Conservation (phyloP, 257 asterid genomes). For the Jaltomata sinuosa region DNA sequence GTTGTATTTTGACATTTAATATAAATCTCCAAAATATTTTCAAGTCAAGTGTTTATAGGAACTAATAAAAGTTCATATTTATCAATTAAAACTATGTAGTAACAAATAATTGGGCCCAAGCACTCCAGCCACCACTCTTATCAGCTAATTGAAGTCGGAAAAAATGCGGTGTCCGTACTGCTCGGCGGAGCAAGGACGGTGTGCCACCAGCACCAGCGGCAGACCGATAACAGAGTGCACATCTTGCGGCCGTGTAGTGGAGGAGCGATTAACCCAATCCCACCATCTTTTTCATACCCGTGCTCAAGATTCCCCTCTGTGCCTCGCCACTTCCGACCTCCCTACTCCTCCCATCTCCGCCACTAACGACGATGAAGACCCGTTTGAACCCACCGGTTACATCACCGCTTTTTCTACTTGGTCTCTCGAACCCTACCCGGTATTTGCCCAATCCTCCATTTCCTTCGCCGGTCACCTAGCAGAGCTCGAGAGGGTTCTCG, state of each 20-base stretch:
- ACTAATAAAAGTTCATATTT: no score
- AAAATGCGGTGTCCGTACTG: slow-evolving; percentile 95
- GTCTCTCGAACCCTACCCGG: slow-evolving; percentile 88
- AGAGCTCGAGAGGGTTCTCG: slow-evolving; percentile 89
- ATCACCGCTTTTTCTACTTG: slow-evolving; percentile 96
- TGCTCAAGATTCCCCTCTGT: slow-evolving; percentile 85
- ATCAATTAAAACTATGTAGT: no score
- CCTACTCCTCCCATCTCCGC: slow-evolving; percentile 40
- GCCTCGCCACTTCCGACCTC: slow-evolving; percentile 94
- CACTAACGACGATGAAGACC: slow-evolving; percentile 55
- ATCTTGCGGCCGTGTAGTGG: slow-evolving; percentile 82
- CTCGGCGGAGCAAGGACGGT: slow-evolving; percentile 61
- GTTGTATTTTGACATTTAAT: no score
- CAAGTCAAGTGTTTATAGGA: no score
- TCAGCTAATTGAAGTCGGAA: not conserved
- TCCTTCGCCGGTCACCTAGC: slow-evolving; percentile 91
- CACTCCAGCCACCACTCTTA: not conserved
- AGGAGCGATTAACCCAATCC: slow-evolving; percentile 77
- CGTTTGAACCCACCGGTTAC: slow-evolving; percentile 82
- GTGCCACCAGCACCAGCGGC: slow-evolving; percentile 64
- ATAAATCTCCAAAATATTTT: no score
- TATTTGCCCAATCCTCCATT: slow-evolving; percentile 63
- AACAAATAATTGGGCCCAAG: not conserved
- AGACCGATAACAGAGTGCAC: slow-evolving; percentile 72
- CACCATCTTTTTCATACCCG: slow-evolving; percentile 97